Evolutionary conservation across 176 grass and related monocot genomes (phyloP), one percentile per base, ranked within the genome.

Genomic region (Alloteropsis semialata): DNA sequence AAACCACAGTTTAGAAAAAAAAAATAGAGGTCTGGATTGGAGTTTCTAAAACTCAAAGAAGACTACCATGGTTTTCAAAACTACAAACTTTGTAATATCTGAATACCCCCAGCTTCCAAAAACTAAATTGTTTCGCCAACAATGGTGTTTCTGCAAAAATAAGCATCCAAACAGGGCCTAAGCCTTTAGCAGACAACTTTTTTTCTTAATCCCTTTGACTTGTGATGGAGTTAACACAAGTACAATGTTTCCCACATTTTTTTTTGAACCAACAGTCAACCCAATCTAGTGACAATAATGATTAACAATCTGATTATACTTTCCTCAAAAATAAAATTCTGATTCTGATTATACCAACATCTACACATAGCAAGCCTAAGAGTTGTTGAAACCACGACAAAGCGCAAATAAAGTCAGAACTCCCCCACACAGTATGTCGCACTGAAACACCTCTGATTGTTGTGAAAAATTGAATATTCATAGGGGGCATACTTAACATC

Each of bases 221-320:
- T 16, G 30, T 2, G 14, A 16, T n/a, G 53, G 61, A 63, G 51
- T 74, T 81, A n/a, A n/a, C n/a, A 76, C 13, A 81, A 8, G 10
- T 84, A 69, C 15, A 75, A 68, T 11, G 60, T 57, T 74, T 67
- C 48, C 3, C 61, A 19, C 50, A 69, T 8, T 87, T 50, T 8
- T 87, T 50, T 57, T 49, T 76, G 67, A 56, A 68, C 18, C 19
- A 68, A 37, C 3, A 41, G 36, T 63, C 24, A 42, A 34, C 21
- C 33, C 22, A 27, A 36, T 69, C 21, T 83, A 43, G 16, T 65
- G 79, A 51, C 19, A 65, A 17, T 21, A 53, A 53, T 3, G 33
- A 21, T n/a, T 76, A 54, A 41, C 16, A 10, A 32, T 71, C 15
- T 62, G 10, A 63, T 18, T 72, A 18, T 32, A 33, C 25, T 72